phyloP scores from a whole-genome alignment of 805 yeast genomes.

The Yamadazyma tumulicola region DNA sequence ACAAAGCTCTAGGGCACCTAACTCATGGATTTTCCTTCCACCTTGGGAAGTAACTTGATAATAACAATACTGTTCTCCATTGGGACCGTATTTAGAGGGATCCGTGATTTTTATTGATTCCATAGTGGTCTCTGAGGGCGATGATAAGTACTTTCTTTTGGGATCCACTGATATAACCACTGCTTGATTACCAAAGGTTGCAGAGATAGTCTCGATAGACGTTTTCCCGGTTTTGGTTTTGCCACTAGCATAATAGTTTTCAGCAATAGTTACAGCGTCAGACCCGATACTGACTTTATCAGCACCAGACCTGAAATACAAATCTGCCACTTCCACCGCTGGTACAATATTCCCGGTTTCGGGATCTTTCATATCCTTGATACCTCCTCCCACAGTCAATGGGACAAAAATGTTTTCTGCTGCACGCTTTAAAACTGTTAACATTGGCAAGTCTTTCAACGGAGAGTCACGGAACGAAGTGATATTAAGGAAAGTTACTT shows the following conservation, averaged over 20 bases:
- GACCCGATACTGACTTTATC: constrained; percentile 98
- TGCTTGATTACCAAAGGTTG: constrained; percentile 93
- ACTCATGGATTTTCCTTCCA: constrained; percentile 80
- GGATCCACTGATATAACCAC: constrained; percentile 99
- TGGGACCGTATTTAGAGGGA: constrained; percentile 62
- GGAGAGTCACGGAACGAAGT: constrained; percentile 97
- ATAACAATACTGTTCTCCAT: constrained; percentile 86
- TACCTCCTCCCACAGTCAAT: constrained; percentile 97
- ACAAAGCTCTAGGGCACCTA: constrained; percentile 89
- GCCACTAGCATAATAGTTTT: constrained; percentile 62
- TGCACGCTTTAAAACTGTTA: constrained; percentile 76
- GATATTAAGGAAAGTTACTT: constrained; percentile 89
- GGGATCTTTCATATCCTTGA: constrained; percentile 84
- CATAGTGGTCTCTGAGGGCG: constrained; percentile 60
- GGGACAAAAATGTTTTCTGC: constrained; percentile 95
- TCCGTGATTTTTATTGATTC: constrained; percentile 57
- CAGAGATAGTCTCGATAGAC: constrained; percentile 91
- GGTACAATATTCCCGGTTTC: constrained; percentile 68
- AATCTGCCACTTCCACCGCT: constrained; percentile 85
- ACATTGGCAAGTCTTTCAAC: constrained; percentile 89
- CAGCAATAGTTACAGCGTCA: constrained; percentile 93
- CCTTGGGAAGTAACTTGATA: constrained; percentile 96
- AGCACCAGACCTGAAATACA: constrained; percentile 95
- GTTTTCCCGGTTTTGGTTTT: constrained; percentile 63
- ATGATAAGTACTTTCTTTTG: constrained; percentile 71